Evolutionary conservation across 768 basidiomycete species (phyloP).

Genomic region (Calocera viscosa): DNA sequence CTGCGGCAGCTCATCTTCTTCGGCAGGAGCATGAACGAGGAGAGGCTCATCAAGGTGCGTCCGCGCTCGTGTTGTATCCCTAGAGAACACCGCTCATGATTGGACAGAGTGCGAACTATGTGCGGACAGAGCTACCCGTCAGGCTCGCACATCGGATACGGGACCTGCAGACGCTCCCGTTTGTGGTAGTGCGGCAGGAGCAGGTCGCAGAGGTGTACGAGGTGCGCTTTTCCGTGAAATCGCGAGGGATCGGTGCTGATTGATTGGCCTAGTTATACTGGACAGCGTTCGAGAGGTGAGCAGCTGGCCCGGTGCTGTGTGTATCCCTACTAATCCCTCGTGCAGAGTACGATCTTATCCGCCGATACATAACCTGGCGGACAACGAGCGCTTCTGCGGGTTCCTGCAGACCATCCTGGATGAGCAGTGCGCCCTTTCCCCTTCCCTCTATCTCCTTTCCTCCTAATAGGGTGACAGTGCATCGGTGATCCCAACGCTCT

Average conservation of each 20-base stretch:
- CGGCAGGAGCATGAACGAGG: slow-evolving; percentile 69
- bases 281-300: slow-evolving; percentile 81
- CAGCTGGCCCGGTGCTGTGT: too few species aligned
- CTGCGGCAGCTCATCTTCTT: slow-evolving; percentile 77
- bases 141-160: slow-evolving; percentile 77
- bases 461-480: slow-evolving; percentile 32
- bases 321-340: too few species aligned
- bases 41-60: slow-evolving; percentile 59
- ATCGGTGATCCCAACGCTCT: slow-evolving; percentile 65
- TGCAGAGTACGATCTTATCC: slow-evolving; percentile 62
- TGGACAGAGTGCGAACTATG: slow-evolving; percentile 72
- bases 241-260: neutral
- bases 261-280: slow-evolving; percentile 52
- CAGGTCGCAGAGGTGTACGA: slow-evolving; percentile 73
- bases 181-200: slow-evolving; percentile 76
- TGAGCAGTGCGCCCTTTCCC: slow-evolving; percentile 51
- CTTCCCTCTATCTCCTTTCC: slow-evolving; percentile 6
- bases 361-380: slow-evolving; percentile 51
- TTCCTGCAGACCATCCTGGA: slow-evolving; percentile 53
- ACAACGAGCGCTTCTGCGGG: slow-evolving; percentile 67
- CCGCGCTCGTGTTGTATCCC: neutral
- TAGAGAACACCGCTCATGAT: neutral
- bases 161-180: slow-evolving; percentile 76
- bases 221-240: slow-evolving; percentile 33
- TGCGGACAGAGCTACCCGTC: slow-evolving; percentile 76